Base-by-base conservation (phyloP, 805 yeast species). In the Yamadazyma paraphyllophila region DNA sequence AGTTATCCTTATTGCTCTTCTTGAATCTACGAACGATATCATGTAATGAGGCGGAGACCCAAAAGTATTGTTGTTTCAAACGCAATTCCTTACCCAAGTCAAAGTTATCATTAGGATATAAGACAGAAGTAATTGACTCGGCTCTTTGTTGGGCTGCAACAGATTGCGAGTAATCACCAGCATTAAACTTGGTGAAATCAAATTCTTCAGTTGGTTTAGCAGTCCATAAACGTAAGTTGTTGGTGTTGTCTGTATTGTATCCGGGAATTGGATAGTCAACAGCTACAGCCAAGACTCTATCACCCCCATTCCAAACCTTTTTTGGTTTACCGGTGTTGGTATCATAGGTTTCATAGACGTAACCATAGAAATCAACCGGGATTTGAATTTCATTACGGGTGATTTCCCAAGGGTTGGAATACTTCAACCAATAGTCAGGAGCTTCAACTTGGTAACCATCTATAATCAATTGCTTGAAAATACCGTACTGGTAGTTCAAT, bases 201-300 rank as follows among this genome's bases (percentile, higher is more conserved):
- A 90, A 90, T 66, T 90, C 96, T 34, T 85, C 78, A 11, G 96
- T 86, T 48, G 97, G 97, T 61, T 80, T 81, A 16, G 96, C 86
- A 48, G 87, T 78, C 97, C 97, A 90, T 58, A 90, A 66, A 64
- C 97, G 81, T 69, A 90, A 76, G 62, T 90, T 91, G 73, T 89
- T 91, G 53, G 91, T 95, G 58, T 85, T 87, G 15, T 74, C 66
- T 39, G 96, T 87, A 60, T 82, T 79, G 63, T 80, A 90, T 42
- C 97, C 97, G 1, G 97, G 97, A 37, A 89, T 82, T 24, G 97
- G 97, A 76, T 83, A 85, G 66, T 90, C 97, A 49, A 83, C 85
- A 11, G 97, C 96, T 43, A 85, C 83, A 15, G 97, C 97, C 54
- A 88, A 74, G 17, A 90, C 91, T 52, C 94, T 72, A 62, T 91